A percentile compares a stretch with the other conserved stretches of the same genome.
These are phyloP conservation scores for Ustilago hordei DNA, from an alignment of 1,284 basidiomycete genomes.

Conservation along the genomic window DNA sequence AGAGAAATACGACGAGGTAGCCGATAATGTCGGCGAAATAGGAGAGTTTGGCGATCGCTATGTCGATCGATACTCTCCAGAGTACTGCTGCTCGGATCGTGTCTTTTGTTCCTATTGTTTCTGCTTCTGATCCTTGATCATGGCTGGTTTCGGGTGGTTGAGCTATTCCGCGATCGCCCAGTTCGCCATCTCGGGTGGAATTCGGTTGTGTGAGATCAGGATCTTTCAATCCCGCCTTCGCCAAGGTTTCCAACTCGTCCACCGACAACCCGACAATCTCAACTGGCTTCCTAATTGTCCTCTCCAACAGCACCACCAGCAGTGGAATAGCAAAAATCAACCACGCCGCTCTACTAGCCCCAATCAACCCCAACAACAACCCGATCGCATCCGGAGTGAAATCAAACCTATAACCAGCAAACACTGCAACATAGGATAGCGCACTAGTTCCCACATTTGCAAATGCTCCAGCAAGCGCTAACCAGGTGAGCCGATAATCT, in stretches of 20 bases:
- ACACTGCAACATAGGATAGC: conserved; percentile 38
- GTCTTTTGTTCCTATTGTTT: background rate
- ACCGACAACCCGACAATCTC: conserved; percentile 22
- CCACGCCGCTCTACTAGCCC: conserved; percentile 38
- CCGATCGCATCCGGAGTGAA: conserved; percentile 49
- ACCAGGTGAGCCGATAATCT: conserved; percentile 47
- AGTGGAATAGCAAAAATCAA: conserved; percentile 45
- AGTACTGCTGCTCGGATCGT: conserved; percentile 33
- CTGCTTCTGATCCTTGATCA: background rate
- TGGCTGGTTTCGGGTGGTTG: background rate
- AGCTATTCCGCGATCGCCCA: conserved; percentile 5
- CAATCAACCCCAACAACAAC: conserved; percentile 37
- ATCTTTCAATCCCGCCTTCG: conserved; percentile 44
- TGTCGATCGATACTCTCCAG: conserved; percentile 35
- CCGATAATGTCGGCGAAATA: conserved; percentile 45
- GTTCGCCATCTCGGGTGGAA: conserved; percentile 5
- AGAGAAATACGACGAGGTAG: conserved; percentile 43
- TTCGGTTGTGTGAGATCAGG: conserved; percentile 22
- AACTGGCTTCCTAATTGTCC: conserved; percentile 28
- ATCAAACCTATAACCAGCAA: conserved; percentile 49
- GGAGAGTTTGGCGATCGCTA: conserved; percentile 37
- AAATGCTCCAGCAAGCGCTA: conserved; percentile 39
- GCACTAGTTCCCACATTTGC: conserved; percentile 46
- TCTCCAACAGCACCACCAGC: conserved; percentile 37
- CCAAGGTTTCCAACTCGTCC: conserved; percentile 30